Evolutionary conservation across 257 asterid genomes (phyloP).

Genomic region (Petunia axillaris): DNA sequence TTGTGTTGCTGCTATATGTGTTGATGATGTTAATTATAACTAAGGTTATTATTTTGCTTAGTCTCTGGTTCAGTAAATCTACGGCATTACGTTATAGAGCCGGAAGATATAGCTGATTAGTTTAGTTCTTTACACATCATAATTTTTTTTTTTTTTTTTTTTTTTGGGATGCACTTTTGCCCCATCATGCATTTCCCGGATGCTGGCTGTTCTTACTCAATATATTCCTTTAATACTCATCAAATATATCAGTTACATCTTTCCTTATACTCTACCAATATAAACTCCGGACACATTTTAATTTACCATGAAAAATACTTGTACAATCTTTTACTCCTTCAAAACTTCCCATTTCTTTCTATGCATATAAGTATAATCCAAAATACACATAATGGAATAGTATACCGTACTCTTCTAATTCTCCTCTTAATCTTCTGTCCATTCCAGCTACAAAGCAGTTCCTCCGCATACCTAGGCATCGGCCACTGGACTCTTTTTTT

Average conservation of each 20-base stretch:
- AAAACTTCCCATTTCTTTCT: background rate
- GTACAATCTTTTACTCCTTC: conserved; percentile 1
- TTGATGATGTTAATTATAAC: background rate
- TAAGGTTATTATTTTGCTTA: too few relatives aligned
- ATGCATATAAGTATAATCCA: background rate
- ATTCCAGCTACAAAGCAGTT: conserved; percentile 6
- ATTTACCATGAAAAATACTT: background rate
- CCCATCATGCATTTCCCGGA: too few relatives aligned
- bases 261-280: background rate
- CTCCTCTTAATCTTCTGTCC: background rate
- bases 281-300: background rate
- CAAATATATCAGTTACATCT: background rate
- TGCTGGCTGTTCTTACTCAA: too few relatives aligned
- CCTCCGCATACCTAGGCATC: conserved; percentile 19
- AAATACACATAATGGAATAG: background rate
- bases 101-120: too few relatives aligned
- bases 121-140: too few relatives aligned
- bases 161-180: too few relatives aligned
- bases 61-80: too few relatives aligned
- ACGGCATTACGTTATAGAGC: too few relatives aligned
- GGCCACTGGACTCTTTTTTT: background rate
- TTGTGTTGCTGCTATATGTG: background rate
- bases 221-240: background rate
- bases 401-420: background rate
- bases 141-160: too few relatives aligned